Evolutionary conservation across 306 rosid genomes (phyloP).

Genomic region (Mimosa bimucronata): DNA sequence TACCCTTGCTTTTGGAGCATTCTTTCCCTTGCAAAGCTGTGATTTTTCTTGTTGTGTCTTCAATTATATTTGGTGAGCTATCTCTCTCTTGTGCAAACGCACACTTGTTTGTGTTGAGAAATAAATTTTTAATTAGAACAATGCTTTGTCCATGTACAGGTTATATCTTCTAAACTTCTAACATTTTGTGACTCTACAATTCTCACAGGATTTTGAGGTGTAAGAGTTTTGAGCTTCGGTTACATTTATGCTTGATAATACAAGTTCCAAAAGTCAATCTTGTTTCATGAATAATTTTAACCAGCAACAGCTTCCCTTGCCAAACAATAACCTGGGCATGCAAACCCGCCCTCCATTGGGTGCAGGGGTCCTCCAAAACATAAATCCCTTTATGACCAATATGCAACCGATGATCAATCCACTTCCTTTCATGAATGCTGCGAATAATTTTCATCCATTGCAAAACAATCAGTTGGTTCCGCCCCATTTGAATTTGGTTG

Average conservation of each 20-base stretch:
- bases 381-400: constrained; percentile 42
- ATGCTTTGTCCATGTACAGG: neutral
- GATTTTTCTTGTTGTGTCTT: neutral
- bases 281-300: constrained; percentile 47
- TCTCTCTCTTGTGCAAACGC: neutral
- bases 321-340: constrained; percentile 51
- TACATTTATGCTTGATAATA: constrained; percentile 5
- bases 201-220: neutral
- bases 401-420: constrained; percentile 45
- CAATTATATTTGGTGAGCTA: neutral
- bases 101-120: neutral
- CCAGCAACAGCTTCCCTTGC: constrained; percentile 42
- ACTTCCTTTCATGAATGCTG: constrained; percentile 51
- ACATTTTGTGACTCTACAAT: neutral
- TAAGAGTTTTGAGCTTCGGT: constrained; percentile 10
- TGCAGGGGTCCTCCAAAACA: constrained; percentile 44
- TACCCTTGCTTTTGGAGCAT: neutral
- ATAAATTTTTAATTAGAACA: neutral
- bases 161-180: neutral
- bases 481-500: constrained; percentile 48
- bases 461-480: constrained; percentile 55
- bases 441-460: constrained; percentile 46
- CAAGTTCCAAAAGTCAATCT: constrained; percentile 33
- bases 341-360: constrained; percentile 56
- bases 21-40: neutral